Evolutionary conservation across 78 protist species (phyloP).

Genomic region (Planoprotostelium fungivorum): DNA sequence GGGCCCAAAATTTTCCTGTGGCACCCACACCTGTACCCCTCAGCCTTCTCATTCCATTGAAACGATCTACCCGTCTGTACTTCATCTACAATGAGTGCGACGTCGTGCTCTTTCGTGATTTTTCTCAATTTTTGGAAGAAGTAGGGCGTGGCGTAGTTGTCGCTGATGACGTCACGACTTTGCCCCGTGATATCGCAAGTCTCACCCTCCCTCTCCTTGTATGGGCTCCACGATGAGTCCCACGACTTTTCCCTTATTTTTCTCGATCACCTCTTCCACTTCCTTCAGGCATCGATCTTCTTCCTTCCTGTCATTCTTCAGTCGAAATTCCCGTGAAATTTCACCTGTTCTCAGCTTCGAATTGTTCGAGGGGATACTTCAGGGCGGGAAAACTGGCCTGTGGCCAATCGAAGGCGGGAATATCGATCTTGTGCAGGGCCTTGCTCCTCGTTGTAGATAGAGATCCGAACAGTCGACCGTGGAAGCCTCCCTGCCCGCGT

Average conservation of each 20-base stretch:
- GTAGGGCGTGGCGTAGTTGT: constrained; percentile 56
- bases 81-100: constrained; percentile 73
- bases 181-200: background rate
- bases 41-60: background rate
- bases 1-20: constrained; percentile 82
- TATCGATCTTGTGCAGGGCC: constrained; percentile 75
- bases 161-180: constrained; percentile 7
- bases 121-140: constrained; percentile 64
- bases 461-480: constrained; percentile 72
- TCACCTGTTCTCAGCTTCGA: constrained; percentile 33
- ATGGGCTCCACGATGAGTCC: constrained; percentile 77
- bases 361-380: constrained; percentile 67
- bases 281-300: constrained; percentile 67
- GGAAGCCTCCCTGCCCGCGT: constrained; percentile 46
- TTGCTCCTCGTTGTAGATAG: constrained; percentile 74
- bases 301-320: constrained; percentile 12
- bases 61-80: constrained; percentile 52
- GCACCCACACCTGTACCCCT: constrained; percentile 56
- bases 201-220: constrained; percentile 77
- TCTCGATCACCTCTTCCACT: constrained; percentile 54
- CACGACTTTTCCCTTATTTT: constrained; percentile 49
- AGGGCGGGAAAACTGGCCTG: constrained; percentile 70
- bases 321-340: background rate
- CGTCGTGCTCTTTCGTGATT: constrained; percentile 43
- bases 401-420: constrained; percentile 82